Evolutionary conservation across 225 moss, liverwort and hornwort genomes (phyloP).

Genomic region (Bryum argenteum): DNA sequence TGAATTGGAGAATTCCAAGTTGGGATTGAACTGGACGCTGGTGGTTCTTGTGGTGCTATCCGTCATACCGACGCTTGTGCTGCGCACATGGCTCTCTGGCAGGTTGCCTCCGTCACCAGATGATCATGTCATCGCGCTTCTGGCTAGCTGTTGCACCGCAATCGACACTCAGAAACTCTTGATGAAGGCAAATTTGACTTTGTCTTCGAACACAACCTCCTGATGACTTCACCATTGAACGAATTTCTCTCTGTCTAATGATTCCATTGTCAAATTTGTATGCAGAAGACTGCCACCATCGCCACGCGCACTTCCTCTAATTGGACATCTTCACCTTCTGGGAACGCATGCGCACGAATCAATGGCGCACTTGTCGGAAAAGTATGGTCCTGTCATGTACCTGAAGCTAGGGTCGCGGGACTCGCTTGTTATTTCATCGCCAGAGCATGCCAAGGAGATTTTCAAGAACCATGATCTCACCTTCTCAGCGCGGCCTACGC

Average conservation of each 20-base stretch:
- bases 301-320: slow-evolving; percentile 33
- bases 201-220: no score
- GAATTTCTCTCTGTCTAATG: neutral
- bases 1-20: slow-evolving; percentile 35
- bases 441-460: slow-evolving; percentile 43
- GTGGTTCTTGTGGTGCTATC: slow-evolving; percentile 35
- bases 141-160: no score
- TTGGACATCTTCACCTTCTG: slow-evolving; percentile 50
- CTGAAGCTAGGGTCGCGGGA: slow-evolving; percentile 41
- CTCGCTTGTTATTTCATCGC: slow-evolving; percentile 47
- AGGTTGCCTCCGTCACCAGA: slow-evolving; percentile 14
- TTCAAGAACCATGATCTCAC: slow-evolving; percentile 49
- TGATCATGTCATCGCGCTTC: no score
- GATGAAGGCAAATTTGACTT: no score
- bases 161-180: no score
- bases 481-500: slow-evolving; percentile 44
- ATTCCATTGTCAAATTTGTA: slow-evolving; percentile 7
- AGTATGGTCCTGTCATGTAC: slow-evolving; percentile 46
- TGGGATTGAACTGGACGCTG: slow-evolving; percentile 45
- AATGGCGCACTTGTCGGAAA: slow-evolving; percentile 36
- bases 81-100: slow-evolving; percentile 37
- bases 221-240: neutral
- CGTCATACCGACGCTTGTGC: slow-evolving; percentile 25
- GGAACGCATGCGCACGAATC: slow-evolving; percentile 37
- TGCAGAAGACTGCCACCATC: slow-evolving; percentile 44